Conservation (phyloP, 352 stramenopile species). For the Plasmopara viticola region DNA sequence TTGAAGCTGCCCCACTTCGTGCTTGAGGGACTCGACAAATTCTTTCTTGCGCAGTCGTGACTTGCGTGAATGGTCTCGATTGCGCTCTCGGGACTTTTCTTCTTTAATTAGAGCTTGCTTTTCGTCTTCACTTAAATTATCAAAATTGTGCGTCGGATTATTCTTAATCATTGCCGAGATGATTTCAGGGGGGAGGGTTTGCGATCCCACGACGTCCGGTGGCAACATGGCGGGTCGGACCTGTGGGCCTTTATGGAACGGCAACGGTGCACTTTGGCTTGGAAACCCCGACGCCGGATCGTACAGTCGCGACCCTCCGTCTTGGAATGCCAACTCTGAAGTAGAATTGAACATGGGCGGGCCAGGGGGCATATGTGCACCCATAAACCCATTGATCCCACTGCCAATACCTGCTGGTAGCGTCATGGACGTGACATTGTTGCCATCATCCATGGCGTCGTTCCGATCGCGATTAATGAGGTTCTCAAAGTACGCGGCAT, state of each 20-base stretch:
- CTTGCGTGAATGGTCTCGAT: conserved; percentile 94
- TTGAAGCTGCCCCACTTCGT: conserved; percentile 73
- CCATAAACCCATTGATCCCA: conserved; percentile 52
- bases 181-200: conserved; percentile 76
- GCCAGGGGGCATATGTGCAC: conserved; percentile 19
- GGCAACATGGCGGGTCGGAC: conserved; percentile 20
- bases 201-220: conserved; percentile 48
- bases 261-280: conserved; percentile 28
- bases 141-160: conserved; percentile 56
- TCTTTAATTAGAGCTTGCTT: conserved; percentile 75
- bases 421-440: conserved; percentile 59
- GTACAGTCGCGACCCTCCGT: conserved; percentile 61
- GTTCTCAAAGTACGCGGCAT: conserved; percentile 79
- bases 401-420: conserved; percentile 58
- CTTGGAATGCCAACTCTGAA: conserved; percentile 56
- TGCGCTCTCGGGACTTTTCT: conserved; percentile 86
- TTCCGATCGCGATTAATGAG: conserved; percentile 55
- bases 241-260: conserved; percentile 40
- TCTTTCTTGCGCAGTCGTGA: conserved; percentile 92
- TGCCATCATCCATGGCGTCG: conserved; percentile 35
- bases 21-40: conserved; percentile 92
- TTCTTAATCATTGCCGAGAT: conserved; percentile 81
- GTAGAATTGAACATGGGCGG: conserved; percentile 44
- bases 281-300: conserved; percentile 50
- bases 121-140: conserved; percentile 78